These are phyloP conservation scores for Fagopyrum homotropicum DNA, from an alignment of 148 eudicot species.

Conservation along the genomic window DNA sequence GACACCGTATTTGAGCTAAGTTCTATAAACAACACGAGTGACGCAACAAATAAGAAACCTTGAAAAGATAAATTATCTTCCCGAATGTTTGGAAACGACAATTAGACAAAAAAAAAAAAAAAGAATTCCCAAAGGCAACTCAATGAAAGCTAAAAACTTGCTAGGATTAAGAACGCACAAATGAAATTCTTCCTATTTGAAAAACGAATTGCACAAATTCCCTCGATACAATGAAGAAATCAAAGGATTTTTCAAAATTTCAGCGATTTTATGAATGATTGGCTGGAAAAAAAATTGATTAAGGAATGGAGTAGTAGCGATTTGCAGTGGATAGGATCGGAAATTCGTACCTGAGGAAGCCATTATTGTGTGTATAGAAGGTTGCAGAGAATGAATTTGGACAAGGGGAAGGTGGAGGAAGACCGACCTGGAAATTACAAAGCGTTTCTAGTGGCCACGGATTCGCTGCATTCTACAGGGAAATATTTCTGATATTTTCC, in stretches of 20 bases:
- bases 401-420: not conserved
- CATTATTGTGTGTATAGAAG: not conserved
- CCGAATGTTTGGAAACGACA: not conserved
- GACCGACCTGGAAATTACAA: conserved; percentile 1
- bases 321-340: not conserved
- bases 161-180: not conserved
- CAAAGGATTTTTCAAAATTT: not conserved
- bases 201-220: not conserved
- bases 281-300: not conserved
- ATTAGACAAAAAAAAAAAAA: not conserved
- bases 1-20: conserved; percentile 32
- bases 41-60: not conserved
- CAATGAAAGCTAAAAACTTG: not conserved
- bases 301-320: not conserved
- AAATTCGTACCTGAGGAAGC: conserved; percentile 12
- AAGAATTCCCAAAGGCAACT: not conserved
- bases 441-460: conserved; percentile 11
- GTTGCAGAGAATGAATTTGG: not conserved
- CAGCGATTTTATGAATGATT: not conserved
- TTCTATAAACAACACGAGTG: not conserved
- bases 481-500: not conserved
- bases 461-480: not conserved
- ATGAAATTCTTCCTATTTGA: not conserved
- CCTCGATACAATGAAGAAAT: not conserved
- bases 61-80: not conserved